phyloP scores from a whole-genome alignment of 305 asterid species.

The Fraxinus floribunda region DNA sequence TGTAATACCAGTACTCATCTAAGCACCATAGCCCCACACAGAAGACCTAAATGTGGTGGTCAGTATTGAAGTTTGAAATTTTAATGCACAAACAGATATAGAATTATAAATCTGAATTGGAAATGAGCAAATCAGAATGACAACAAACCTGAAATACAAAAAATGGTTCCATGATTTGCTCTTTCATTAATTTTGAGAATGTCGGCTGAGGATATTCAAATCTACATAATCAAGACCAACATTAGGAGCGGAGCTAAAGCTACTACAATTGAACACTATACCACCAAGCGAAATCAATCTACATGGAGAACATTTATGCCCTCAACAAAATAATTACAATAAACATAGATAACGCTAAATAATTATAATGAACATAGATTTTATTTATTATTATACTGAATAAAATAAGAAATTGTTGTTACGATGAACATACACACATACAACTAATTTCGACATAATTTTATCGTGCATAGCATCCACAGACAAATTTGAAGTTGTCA shows the following conservation, averaged over 20 bases:
- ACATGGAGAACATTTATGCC: background rate
- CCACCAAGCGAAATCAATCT: constrained; percentile 10
- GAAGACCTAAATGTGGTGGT: constrained; percentile 64
- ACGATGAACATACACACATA: background rate
- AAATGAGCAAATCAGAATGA: constrained; percentile 18
- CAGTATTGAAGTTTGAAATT: constrained; percentile 19
- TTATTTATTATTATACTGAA: constrained; percentile 3
- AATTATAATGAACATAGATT: background rate
- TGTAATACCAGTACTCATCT: constrained; percentile 97
- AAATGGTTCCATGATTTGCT: constrained; percentile 91
- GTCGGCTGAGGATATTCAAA: constrained; percentile 99
- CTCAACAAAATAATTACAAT: background rate
- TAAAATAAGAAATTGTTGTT: background rate
- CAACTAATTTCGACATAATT: constrained; percentile 10
- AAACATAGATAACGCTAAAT: background rate
- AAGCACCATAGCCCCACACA: constrained; percentile 98
- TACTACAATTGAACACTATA: background rate
- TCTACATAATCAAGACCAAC: constrained; percentile 42
- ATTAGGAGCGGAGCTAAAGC: constrained; percentile 28
- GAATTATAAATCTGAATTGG: constrained; percentile 4
- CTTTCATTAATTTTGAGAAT: constrained; percentile 90
- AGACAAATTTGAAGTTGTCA: constrained; percentile 18
- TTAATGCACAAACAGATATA: background rate
- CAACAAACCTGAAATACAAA: constrained; percentile 87
- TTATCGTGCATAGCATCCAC: constrained; percentile 11